Evolutionary conservation across 2,329 filamentous ascomycete genomes (phyloP), one percentile per base, ranked within the genome.

Genomic region (Aspergillus uvarum): DNA sequence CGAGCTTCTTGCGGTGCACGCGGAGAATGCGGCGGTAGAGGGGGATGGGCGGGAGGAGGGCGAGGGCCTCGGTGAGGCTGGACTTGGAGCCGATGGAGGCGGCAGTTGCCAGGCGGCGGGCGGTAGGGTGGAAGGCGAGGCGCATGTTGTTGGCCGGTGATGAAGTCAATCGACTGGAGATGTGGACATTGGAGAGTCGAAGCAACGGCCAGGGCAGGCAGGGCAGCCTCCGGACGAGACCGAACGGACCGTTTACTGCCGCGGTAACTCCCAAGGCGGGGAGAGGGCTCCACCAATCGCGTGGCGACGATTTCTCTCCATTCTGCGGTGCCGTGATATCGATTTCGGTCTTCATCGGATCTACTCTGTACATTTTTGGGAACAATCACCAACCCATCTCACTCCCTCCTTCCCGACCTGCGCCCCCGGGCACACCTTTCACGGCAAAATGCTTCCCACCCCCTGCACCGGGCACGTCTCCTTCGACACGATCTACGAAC

Each of bases 391-490:
- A n/a, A 19, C 19, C 26, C 48, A 47, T 47, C 8, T 19, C 10
- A 26, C 29, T 29, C 14, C 42, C 16, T 24, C 24, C 51, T 19
- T 47, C 48, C 26, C 49, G 6, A 24, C 47, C 16, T 4, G 8
- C 31, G 21, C 3, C 14, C 24, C 22, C 16, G 22, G 22, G 22
- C 22, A 22, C 22, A 10, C 16, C 49, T 22, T 21, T n/a, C 7
- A 7, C 31, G 11, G 11, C 2, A 57, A 51, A 35, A 65, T 97
- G 93, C 86, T 99, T 29, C 93, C 94, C 10, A 99, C 95, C 1
- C 95, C 95, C 14, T 91, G 91, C 59, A 99, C 95, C 2, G 90
- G 90, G 22, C 95, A 99, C 79, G 91, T 98, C 61, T 86, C 89
- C 57, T 96, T 93, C 77, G 86, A 91, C 74, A 87, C 89, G 58